Evolutionary conservation across 495 filamentous ascomycete genomes (phyloP), one percentile per base, ranked within the genome.

Genomic region (Astrocystis sublimbata): DNA sequence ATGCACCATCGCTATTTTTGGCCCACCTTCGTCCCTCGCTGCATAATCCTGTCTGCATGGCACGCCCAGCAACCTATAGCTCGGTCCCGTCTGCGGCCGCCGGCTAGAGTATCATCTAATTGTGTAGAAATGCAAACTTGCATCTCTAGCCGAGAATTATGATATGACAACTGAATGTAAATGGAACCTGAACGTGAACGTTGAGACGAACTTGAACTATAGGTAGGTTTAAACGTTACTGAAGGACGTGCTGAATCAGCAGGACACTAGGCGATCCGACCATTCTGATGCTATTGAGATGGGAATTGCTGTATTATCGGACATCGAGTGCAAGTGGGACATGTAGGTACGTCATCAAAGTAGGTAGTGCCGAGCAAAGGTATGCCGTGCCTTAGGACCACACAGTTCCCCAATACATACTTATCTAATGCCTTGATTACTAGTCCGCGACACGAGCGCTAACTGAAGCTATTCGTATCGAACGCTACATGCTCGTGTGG

Each of bases 351-450:
- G 49, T 31, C 36, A 62, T 30, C 17, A 41, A 7, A 42, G 47
- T 41, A n/a, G 43, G 31, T 49, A 17, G 6, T 38, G 60, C 45
- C 45, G 24, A 52, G 35, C 40, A 31, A 33, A 31, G 33, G 46
- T 36, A 46, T 24, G 19, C 54, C 40, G 15, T 33, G n/a, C 46
- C 33, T 54, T 57, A 12, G 35, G 31, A 42, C 61, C 35, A 51
- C 52, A 28, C 52, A 43, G 36, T 30, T 42, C 52, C 43, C 36
- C 36, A 30, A 36, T 58, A 42, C 51, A 47, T 31, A 36, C 56
- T 47, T 51, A 41, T 58, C 61, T 63, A 52, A 36, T 63, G 58
- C 51, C 33, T 58, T 57, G 53, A 63, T 63, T 63, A 61, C 26
- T 63, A 21, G 45, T 36, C 61, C 56, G 43, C 30, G 38, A 58